A percentile compares a stretch with the other conserved stretches of the same genome.
Evolutionary conservation across 345 rosid genomes (phyloP).

Genomic region (Litchi chinensis): DNA sequence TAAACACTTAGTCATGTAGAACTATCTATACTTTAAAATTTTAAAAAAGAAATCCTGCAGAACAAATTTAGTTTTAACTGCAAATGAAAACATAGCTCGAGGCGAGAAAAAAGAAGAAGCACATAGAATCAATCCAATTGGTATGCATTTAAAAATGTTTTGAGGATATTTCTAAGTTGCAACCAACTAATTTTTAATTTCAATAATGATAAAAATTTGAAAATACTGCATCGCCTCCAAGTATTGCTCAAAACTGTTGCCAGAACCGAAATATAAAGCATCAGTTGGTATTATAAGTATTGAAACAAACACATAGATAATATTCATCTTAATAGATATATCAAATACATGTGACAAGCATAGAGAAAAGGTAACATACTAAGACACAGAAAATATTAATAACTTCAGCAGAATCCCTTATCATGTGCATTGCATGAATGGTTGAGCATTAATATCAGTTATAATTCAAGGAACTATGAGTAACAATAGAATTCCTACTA

Average conservation of each 20-base stretch:
- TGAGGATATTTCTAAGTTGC: background rate
- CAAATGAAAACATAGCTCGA: background rate
- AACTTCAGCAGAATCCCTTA: background rate
- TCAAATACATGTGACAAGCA: background rate
- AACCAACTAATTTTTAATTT: background rate
- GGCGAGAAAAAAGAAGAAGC: background rate
- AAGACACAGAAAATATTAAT: background rate
- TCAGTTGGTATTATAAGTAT: background rate
- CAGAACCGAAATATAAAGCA: background rate
- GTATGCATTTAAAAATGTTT: background rate
- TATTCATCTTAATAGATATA: background rate
- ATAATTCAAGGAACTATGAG: background rate
- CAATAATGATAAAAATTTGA: background rate
- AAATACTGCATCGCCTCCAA: background rate
- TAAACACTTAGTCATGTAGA: background rate
- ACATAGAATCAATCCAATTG: background rate
- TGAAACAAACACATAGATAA: background rate
- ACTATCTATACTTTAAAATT: slow-evolving; percentile 8
- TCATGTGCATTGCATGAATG: background rate
- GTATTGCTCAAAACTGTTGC: background rate
- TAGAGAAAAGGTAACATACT: background rate
- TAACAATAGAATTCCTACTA: slow-evolving; percentile 3
- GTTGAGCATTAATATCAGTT: background rate
- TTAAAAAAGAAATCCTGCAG: slow-evolving; percentile 3
- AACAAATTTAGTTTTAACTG: background rate